Percentiles rank a stretch among this genome's conserved stretches.
Evolutionary conservation across 768 basidiomycete genomes (phyloP).

Genomic region (Tylopilus felleus): DNA sequence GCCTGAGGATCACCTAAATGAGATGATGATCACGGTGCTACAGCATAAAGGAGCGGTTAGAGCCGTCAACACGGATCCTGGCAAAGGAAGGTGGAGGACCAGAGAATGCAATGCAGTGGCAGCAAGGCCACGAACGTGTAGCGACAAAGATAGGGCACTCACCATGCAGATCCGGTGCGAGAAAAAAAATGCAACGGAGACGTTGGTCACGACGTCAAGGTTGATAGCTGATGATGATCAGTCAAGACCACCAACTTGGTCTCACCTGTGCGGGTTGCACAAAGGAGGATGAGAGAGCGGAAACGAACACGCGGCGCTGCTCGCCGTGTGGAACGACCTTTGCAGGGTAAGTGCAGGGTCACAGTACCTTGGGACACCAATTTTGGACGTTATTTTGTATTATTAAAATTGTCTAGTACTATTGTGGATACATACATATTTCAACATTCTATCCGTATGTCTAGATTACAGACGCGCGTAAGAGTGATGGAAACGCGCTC

Average conservation of each 20-base stretch:
- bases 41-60: constrained; percentile 11
- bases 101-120: constrained; percentile 23
- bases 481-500: neutral
- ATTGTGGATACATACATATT: too few relatives aligned
- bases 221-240: constrained; percentile 20
- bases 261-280: constrained; percentile 6
- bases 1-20: constrained; percentile 26
- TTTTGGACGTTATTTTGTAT: constrained; percentile 11
- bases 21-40: constrained; percentile 33
- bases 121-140: constrained; percentile 24
- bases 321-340: constrained; percentile 18
- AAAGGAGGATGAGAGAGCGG: constrained; percentile 11
- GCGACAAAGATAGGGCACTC: constrained; percentile 11
- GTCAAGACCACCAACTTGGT: constrained; percentile 25
- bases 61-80: constrained; percentile 15
- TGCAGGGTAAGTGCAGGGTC: constrained; percentile 2
- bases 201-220: neutral
- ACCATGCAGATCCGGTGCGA: constrained; percentile 24
- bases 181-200: constrained; percentile 13
- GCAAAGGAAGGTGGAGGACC: constrained; percentile 9
- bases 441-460: neutral
- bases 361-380: neutral
- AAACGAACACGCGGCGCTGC: constrained; percentile 14
- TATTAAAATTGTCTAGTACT: constrained; percentile 1
- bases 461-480: neutral